phyloP scores from a whole-genome alignment of 371 early-diverging fungal genomes.

The Sporodiniella umbellata region DNA sequence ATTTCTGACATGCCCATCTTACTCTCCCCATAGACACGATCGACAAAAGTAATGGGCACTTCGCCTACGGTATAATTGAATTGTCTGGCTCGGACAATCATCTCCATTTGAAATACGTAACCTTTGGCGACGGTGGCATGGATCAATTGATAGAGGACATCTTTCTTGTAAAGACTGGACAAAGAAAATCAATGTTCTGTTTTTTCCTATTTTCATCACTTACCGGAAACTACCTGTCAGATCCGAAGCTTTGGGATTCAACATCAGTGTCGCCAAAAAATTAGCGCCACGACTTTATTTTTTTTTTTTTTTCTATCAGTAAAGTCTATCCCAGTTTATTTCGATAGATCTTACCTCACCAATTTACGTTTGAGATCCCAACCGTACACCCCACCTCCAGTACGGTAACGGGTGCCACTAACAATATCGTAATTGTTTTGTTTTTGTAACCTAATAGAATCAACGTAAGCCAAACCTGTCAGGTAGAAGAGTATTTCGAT shows the following conservation, averaged over 20 bases:
- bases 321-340: too few relatives aligned
- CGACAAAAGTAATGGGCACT: slow-evolving; percentile 97
- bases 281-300: slow-evolving; percentile 98
- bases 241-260: slow-evolving; percentile 92
- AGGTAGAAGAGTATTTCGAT: slow-evolving; percentile 2
- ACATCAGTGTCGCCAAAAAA: slow-evolving; percentile 89
- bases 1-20: slow-evolving; percentile 96
- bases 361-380: slow-evolving; percentile 98
- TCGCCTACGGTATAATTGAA: slow-evolving; percentile 89
- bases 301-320: too few relatives aligned
- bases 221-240: slow-evolving; percentile 95
- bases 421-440: slow-evolving; percentile 90
- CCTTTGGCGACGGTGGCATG: slow-evolving; percentile 90
- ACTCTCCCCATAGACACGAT: slow-evolving; percentile 94
- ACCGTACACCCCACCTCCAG: slow-evolving; percentile 95
- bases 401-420: slow-evolving; percentile 91
- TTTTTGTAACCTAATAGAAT: slow-evolving; percentile 62
- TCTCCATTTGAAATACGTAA: slow-evolving; percentile 99
- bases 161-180: slow-evolving; percentile 89
- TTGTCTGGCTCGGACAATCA: slow-evolving; percentile 95
- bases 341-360: slow-evolving; percentile 83
- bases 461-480: background rate
- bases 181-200: background rate
- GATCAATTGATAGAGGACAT: slow-evolving; percentile 84
- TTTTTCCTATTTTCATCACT: background rate